Evolutionary conservation across 2,329 filamentous ascomycete species (phyloP).

Genomic region (Nigrograna mackinnonii): DNA sequence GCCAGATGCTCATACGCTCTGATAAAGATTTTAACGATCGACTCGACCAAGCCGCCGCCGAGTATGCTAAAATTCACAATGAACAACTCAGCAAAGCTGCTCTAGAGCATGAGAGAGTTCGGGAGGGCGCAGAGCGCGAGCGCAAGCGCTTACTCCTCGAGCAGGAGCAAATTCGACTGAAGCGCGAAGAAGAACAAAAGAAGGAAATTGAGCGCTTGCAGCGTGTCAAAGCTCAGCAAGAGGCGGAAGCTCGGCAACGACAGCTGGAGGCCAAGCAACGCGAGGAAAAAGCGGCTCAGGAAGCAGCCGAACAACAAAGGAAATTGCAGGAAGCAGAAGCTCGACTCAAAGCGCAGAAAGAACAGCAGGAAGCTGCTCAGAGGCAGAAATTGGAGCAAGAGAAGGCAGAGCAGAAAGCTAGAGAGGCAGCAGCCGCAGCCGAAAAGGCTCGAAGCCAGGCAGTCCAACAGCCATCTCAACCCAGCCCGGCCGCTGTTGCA

Average conservation of each 20-base stretch:
- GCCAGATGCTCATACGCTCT: constrained; percentile 44
- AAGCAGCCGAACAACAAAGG: constrained; percentile 28
- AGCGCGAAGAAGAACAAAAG: constrained; percentile 19
- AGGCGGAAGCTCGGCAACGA: constrained; percentile 38
- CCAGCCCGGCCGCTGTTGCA: constrained; percentile 5
- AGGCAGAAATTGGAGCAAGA: constrained; percentile 31
- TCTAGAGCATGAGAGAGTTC: constrained; percentile 68
- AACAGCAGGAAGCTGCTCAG: constrained; percentile 30
- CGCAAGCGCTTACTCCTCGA: constrained; percentile 53
- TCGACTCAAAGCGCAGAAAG: constrained; percentile 30
- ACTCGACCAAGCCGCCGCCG: constrained; percentile 65
- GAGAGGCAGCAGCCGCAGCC: constrained; percentile 28
- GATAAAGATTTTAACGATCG: constrained; percentile 57
- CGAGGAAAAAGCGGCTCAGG: constrained; percentile 32
- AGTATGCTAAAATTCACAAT: constrained; percentile 65
- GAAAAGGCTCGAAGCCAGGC: constrained; percentile 23
- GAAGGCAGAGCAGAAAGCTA: constrained; percentile 31
- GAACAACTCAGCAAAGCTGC: constrained; percentile 69
- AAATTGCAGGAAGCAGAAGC: constrained; percentile 34
- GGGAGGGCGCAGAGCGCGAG: constrained; percentile 57
- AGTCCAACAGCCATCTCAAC: constrained; percentile 12
- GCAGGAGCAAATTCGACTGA: constrained; percentile 24
- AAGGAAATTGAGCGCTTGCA: constrained; percentile 45
- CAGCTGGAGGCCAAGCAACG: constrained; percentile 37
- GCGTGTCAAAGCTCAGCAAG: constrained; percentile 47